Evolutionary conservation across 306 rosid species (phyloP).

Genomic region (Corylus avellana): DNA sequence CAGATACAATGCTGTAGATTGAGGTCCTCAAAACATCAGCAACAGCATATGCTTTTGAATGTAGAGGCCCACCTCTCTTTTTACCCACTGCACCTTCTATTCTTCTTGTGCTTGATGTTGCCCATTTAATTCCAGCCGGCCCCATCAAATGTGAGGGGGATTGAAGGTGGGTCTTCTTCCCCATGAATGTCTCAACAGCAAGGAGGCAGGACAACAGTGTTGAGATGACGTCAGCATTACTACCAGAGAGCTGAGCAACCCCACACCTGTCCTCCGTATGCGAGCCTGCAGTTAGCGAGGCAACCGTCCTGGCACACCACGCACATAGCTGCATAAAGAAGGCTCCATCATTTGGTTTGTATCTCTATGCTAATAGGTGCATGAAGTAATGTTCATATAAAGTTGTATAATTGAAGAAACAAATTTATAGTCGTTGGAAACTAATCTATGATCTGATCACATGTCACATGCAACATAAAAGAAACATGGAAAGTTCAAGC

Average conservation of each 20-base stretch:
- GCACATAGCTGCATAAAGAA: conserved; percentile 57
- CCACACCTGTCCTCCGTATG: conserved; percentile 79
- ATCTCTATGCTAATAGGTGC: neutral
- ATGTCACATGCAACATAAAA: neutral
- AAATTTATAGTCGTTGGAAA: neutral
- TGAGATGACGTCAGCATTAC: conserved; percentile 74
- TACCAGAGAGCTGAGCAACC: conserved; percentile 86
- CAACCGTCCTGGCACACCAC: conserved; percentile 80
- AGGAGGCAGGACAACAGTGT: conserved; percentile 84
- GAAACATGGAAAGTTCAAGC: neutral
- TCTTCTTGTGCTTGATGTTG: conserved; percentile 59
- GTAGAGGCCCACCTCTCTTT: conserved; percentile 61
- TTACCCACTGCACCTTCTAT: conserved; percentile 50
- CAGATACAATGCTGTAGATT: conserved; percentile 72
- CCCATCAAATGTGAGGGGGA: conserved; percentile 65
- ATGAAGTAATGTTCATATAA: neutral
- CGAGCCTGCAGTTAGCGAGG: conserved; percentile 74
- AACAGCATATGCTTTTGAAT: conserved; percentile 79
- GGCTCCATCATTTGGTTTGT: neutral
- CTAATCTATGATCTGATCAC: neutral
- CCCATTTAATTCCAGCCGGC: conserved; percentile 81
- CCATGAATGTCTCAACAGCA: conserved; percentile 86
- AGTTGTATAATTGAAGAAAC: neutral
- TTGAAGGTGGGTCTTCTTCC: conserved; percentile 78
- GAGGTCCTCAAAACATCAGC: conserved; percentile 81